Evolutionary conservation across 805 yeast species (phyloP).

Genomic region (Wilhelminamyces savonicus): DNA sequence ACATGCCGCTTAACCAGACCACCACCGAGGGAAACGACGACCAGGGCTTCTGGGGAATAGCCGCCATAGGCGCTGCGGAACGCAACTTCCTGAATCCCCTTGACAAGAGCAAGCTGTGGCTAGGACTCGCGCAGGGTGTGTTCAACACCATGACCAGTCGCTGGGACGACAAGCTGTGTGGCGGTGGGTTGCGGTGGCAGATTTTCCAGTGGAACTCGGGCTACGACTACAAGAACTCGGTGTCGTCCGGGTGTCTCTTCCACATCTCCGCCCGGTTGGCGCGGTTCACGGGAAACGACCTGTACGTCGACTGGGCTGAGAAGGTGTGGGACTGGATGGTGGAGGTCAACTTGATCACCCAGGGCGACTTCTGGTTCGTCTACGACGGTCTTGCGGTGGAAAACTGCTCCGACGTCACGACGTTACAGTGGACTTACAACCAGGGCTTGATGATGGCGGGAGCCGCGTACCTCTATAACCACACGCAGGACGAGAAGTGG

Average conservation of each 20-base stretch:
- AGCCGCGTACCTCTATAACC: conserved; percentile 71
- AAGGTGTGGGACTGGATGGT: conserved; percentile 77
- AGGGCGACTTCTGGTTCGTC: conserved; percentile 22
- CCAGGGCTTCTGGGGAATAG: conserved; percentile 95
- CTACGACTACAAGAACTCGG: conserved; percentile 86
- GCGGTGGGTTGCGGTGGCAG: conserved; percentile 96
- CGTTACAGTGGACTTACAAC: conserved; percentile 76
- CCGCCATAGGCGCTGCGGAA: conserved; percentile 90
- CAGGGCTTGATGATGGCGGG: conserved; percentile 77
- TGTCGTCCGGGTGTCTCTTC: conserved; percentile 86
- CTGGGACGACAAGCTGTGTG: conserved; percentile 74
- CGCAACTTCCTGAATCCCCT: conserved; percentile 71
- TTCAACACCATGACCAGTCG: conserved; percentile 85
- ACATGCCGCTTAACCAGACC: conserved; percentile 81
- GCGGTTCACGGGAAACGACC: conserved; percentile 67
- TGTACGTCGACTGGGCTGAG: conserved; percentile 72
- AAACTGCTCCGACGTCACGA: conserved; percentile 58
- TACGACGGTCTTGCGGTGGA: conserved; percentile 65
- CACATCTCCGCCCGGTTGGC: conserved; percentile 84
- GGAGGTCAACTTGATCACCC: conserved; percentile 22
- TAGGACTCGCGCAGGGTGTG: conserved; percentile 78
- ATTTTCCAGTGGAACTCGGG: conserved; percentile 93
- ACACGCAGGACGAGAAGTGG: conserved; percentile 67
- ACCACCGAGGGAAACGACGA: conserved; percentile 97
- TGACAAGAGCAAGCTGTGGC: conserved; percentile 59